phyloP scores from a whole-genome alignment of 2,329 filamentous ascomycete species.

The Talaromyces pinophilus region DNA sequence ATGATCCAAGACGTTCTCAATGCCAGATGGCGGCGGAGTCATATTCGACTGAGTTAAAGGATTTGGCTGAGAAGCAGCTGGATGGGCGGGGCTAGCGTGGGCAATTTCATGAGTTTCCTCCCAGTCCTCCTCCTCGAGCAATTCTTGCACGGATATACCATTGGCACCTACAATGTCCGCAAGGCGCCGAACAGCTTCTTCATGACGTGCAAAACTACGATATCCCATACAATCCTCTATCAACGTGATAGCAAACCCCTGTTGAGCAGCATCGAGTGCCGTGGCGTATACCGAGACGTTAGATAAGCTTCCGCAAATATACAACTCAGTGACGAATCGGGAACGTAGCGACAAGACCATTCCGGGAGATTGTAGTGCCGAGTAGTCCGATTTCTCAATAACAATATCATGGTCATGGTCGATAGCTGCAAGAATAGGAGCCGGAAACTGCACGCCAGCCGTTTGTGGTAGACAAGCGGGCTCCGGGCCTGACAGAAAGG shows the following conservation, averaged over 20 bases:
- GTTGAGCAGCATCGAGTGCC: slow-evolving; percentile 81
- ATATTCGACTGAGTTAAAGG: slow-evolving; percentile 20
- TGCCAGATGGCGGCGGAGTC: slow-evolving; percentile 31
- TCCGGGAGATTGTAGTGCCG: slow-evolving; percentile 74
- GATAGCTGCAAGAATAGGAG: slow-evolving; percentile 53
- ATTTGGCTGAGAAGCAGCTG: neutral
- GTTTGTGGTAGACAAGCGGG: slow-evolving; percentile 45
- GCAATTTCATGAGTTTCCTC: slow-evolving; percentile 45
- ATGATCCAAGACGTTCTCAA: slow-evolving; percentile 40
- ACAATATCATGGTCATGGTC: slow-evolving; percentile 55
- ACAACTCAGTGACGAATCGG: slow-evolving; percentile 86
- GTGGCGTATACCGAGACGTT: slow-evolving; percentile 92
- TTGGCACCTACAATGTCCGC: slow-evolving; percentile 73
- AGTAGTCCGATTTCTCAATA: slow-evolving; percentile 77
- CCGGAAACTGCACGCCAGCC: slow-evolving; percentile 53
- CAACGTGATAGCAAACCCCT: slow-evolving; percentile 84
- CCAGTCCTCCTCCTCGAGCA: slow-evolving; percentile 55
- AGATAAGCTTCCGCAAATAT: slow-evolving; percentile 80
- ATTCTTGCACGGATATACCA: slow-evolving; percentile 59
- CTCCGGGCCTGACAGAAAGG: slow-evolving; percentile 42
- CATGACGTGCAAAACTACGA: slow-evolving; percentile 67
- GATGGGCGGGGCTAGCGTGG: slow-evolving; percentile 19
- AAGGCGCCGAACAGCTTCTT: slow-evolving; percentile 69
- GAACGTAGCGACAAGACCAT: slow-evolving; percentile 76
- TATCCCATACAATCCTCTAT: slow-evolving; percentile 88